Evolutionary conservation across 2,329 filamentous ascomycete genomes (phyloP).

Genomic region (Microcyclosporella mali): DNA sequence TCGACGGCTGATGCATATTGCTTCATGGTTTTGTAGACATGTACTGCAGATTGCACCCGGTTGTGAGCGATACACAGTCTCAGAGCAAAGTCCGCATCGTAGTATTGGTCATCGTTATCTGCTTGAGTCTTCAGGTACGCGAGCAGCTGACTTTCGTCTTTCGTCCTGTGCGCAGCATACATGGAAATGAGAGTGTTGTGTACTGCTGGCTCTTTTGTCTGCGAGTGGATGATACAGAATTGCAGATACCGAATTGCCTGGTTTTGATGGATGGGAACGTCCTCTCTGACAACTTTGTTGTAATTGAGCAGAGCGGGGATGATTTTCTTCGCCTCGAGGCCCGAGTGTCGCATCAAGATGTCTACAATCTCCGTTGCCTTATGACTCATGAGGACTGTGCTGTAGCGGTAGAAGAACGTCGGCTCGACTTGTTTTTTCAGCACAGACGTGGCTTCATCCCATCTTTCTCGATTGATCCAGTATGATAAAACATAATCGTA

Average conservation of each 20-base stretch:
- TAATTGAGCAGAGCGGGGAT: conserved; percentile 94
- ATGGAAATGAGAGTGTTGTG: conserved; percentile 97
- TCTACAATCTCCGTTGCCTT: conserved; percentile 82
- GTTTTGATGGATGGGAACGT: conserved; percentile 62
- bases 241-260: conserved; percentile 91
- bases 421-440: conserved; percentile 88
- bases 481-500: conserved; percentile 93
- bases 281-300: conserved; percentile 61
- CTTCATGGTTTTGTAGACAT: conserved; percentile 95
- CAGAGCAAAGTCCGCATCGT: conserved; percentile 93
- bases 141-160: conserved; percentile 78
- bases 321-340: conserved; percentile 76
- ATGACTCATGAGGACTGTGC: conserved; percentile 92
- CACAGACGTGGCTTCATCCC: conserved; percentile 78
- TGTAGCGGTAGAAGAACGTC: conserved; percentile 93
- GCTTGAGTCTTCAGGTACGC: conserved; percentile 88
- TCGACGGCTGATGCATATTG: conserved; percentile 92
- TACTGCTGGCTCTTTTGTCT: conserved; percentile 74
- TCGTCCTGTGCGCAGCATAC: conserved; percentile 77
- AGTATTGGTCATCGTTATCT: conserved; percentile 64
- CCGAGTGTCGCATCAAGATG: conserved; percentile 84
- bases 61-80: conserved; percentile 92
- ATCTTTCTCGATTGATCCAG: conserved; percentile 93
- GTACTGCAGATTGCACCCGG: conserved; percentile 86
- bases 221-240: conserved; percentile 82